phyloP scores from a whole-genome alignment of 2,329 filamentous ascomycete species.

The Botrytis squamosa region DNA sequence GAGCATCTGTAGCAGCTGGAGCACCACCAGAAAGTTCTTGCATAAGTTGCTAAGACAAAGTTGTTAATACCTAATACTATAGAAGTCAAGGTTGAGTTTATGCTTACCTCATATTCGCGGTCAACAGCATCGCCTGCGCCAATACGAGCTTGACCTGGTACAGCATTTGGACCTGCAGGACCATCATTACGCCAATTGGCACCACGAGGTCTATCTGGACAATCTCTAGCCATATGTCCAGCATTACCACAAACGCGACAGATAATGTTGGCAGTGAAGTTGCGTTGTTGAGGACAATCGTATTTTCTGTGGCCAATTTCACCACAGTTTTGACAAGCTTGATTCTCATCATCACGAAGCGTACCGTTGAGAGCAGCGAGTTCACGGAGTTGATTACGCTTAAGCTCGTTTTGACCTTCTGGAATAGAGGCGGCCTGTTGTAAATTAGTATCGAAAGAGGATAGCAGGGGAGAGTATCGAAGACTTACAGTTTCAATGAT shows the following conservation, averaged over 20 bases:
- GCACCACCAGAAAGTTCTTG: conserved; percentile 84
- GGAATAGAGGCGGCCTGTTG: conserved; percentile 91
- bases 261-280: conserved; percentile 99
- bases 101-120: conserved; percentile 86
- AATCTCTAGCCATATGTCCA: conserved; percentile 97
- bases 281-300: conserved; percentile 95
- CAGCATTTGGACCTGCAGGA: conserved; percentile 47
- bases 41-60: conserved; percentile 78
- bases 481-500: conserved; percentile 91
- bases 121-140: conserved; percentile 80
- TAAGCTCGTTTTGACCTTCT: conserved; percentile 97
- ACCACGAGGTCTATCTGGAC: conserved; percentile 78
- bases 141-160: conserved; percentile 58
- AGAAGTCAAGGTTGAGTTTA: not conserved
- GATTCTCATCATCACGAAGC: conserved; percentile 97
- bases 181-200: conserved; percentile 87
- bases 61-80: conserved; percentile 30
- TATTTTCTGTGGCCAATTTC: conserved; percentile 99
- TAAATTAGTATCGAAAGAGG: conserved; percentile 36
- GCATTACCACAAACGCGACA: conserved; percentile 97
- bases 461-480: not conserved
- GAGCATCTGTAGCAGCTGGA: conserved; percentile 57
- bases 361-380: conserved; percentile 98
- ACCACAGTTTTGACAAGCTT: conserved; percentile 98
- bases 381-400: conserved; percentile 96